Percentiles rank a stretch among this genome's conserved stretches.
Evolutionary conservation across 768 basidiomycete species (phyloP).

Genomic region (Lentinus brumalis): DNA sequence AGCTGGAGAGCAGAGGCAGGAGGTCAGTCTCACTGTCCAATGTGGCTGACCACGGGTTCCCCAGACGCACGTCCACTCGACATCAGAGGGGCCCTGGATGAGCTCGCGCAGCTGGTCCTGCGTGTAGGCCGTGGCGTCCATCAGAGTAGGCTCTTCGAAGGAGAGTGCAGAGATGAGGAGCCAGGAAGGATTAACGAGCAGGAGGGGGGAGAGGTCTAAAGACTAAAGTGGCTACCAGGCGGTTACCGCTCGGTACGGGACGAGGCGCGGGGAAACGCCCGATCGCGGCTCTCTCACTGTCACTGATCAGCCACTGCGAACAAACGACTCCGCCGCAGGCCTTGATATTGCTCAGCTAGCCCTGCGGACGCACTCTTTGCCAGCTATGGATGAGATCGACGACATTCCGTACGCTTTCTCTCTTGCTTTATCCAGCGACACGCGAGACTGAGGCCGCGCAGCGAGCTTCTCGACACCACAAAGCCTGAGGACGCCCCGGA

Average conservation of each 20-base stretch:
- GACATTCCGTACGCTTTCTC: conserved; percentile 55
- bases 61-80: conserved; percentile 77
- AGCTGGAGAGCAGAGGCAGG: conserved; percentile 44
- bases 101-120: conserved; percentile 53
- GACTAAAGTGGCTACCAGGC: background rate
- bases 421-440: background rate
- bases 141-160: background rate
- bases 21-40: background rate
- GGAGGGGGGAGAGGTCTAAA: conserved; percentile 1
- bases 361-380: background rate
- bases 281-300: background rate
- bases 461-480: conserved; percentile 18
- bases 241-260: background rate
- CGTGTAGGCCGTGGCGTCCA: background rate
- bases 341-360: background rate
- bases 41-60: conserved; percentile 4
- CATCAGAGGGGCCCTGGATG: conserved; percentile 78
- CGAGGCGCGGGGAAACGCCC: background rate
- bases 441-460: background rate
- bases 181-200: background rate
- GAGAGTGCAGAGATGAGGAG: background rate
- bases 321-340: background rate
- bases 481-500: conserved; percentile 3
- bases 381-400: conserved; percentile 52
- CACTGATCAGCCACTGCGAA: background rate